These are phyloP conservation scores for Fusarium euwallaceae DNA, from an alignment of 2,329 filamentous ascomycete species.

Conservation along the genomic window DNA sequence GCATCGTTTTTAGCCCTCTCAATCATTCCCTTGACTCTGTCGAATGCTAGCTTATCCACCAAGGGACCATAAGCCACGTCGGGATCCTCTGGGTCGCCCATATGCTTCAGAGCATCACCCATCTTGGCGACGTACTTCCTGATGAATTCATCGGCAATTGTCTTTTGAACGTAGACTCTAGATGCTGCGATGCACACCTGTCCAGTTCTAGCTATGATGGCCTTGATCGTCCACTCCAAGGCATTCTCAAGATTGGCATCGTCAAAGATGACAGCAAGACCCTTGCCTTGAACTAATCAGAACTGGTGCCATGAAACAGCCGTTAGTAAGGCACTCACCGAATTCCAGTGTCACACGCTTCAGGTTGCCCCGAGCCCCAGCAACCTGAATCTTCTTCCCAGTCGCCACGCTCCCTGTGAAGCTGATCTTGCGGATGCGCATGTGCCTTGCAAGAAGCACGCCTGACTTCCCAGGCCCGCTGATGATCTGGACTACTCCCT, in stretches of 20 bases:
- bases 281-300: constrained; percentile 68
- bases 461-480: not conserved
- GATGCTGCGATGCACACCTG: constrained; percentile 83
- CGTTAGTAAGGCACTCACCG: not conserved
- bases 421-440: constrained; percentile 65
- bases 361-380: constrained; percentile 47
- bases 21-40: constrained; percentile 50
- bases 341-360: constrained; percentile 80
- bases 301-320: not conserved
- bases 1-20: not conserved
- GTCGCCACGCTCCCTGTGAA: constrained; percentile 78
- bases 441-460: not conserved
- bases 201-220: constrained; percentile 77
- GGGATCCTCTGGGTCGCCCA: constrained; percentile 72
- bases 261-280: constrained; percentile 73
- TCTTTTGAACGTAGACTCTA: constrained; percentile 75
- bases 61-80: constrained; percentile 21
- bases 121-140: constrained; percentile 70
- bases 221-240: constrained; percentile 54
- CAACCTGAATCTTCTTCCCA: constrained; percentile 72
- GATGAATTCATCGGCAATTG: constrained; percentile 72
- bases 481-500: not conserved
- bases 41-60: no score
- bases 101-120: constrained; percentile 64
- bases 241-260: constrained; percentile 75